These are phyloP conservation scores for Chalciporus chontae DNA, from an alignment of 768 basidiomycete genomes.

Conservation along the genomic window DNA sequence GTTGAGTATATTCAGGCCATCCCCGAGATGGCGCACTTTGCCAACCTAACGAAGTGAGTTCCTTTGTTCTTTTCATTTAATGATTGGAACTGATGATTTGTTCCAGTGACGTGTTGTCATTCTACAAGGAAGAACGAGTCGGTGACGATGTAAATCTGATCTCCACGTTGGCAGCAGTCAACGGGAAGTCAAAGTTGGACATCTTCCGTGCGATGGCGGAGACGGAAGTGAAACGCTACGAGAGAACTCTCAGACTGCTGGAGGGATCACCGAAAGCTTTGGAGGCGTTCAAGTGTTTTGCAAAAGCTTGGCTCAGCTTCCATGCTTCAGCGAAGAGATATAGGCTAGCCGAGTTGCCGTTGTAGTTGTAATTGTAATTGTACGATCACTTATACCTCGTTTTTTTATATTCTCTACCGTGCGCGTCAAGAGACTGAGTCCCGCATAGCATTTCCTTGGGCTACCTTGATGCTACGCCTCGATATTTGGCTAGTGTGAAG, in stretches of 20 bases:
- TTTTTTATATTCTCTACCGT: no score
- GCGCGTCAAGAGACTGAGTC: no score
- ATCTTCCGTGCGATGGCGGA: constrained; percentile 22
- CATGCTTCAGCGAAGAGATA: constrained; percentile 18
- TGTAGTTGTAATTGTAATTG: neutral
- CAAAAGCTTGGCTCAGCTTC: constrained; percentile 15
- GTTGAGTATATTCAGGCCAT: constrained; percentile 31
- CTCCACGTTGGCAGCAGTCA: constrained; percentile 25
- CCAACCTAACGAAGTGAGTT: constrained; percentile 33
- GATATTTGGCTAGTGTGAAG: no score
- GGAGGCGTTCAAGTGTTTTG: constrained; percentile 4
- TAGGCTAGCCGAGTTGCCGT: constrained; percentile 10
- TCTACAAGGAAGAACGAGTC: constrained; percentile 35
- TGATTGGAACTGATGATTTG: neutral
- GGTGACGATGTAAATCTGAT: constrained; percentile 32
- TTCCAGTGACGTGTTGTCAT: constrained; percentile 35
- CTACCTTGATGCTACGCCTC: no score
- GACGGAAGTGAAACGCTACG: constrained; percentile 18
- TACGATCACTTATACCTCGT: no score
- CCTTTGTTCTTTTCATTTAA: neutral
- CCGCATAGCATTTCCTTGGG: no score
- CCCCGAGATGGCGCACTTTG: constrained; percentile 29
- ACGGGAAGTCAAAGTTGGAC: constrained; percentile 22
- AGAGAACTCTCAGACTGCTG: constrained; percentile 18
- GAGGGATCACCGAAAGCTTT: constrained; percentile 2